Base-by-base conservation (phyloP, 352 stramenopile species). In the Phytopythium montanum region DNA sequence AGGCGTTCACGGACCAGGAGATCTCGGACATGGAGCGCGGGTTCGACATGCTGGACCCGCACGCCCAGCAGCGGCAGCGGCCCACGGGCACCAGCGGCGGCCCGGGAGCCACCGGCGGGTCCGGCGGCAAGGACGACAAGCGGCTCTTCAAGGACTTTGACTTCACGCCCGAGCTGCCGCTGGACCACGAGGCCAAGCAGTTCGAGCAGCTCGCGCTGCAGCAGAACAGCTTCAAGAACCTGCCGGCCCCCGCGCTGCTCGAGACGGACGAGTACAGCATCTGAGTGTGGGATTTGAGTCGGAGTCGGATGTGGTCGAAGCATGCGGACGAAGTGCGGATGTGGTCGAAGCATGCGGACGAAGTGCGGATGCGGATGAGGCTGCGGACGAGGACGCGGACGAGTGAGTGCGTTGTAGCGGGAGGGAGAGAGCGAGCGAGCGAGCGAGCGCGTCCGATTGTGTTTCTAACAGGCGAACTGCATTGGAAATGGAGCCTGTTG, bases 241-340 rank as follows among this genome's bases (percentile, higher is more conserved):
- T 90, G 50, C 81, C 84, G 42, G 69, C 78, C 18, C 85, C 85
- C 29, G 73, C 78, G 54, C 61, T 94, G 48, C 61, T 90, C 41
- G 85, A 94, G 62, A 79, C 69, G 28, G 82, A 92, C 69, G 85
- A 94, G 71, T 94, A 92, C 70, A 92, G 78, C 72, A 88, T 94
- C 56, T 90, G 53, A 59, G 31, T 6, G 5, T 10, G 31, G 8
- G n/a, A n/a, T n/a, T n/a, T n/a, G n/a, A 5, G 48, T 41, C 16
- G 26, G 46, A 33, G 13, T 36, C 23, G 25, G 8, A 38, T 21
- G 46, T 5, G 25, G 46, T 19, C 10, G 8, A 9, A 5, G 45
- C 8, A 34, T 18, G 45, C 13, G 45, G 23, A 52, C 10, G 45
- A 19, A n/a, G 19, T 10, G 33, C 33, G 12, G 33, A n/a, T n/a